Percentiles rank a stretch among this genome's conserved stretches.
These are phyloP conservation scores for Knufia fluminis DNA, from an alignment of 2,329 filamentous ascomycete species.

Conservation along the genomic window DNA sequence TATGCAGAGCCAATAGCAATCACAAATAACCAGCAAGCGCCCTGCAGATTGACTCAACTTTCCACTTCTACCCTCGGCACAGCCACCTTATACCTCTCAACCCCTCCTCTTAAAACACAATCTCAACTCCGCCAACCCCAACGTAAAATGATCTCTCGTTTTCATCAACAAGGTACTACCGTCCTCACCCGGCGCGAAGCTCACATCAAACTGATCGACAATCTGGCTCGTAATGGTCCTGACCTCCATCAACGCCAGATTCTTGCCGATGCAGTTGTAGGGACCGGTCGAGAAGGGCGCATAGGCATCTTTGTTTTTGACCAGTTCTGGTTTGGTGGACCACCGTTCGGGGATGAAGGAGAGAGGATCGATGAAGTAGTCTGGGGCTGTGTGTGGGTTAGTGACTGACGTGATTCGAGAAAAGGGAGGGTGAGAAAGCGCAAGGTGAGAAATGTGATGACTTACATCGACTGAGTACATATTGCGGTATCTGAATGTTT, in stretches of 20 bases:
- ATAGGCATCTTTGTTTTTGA: constrained; percentile 27
- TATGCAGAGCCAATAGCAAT: too few species aligned
- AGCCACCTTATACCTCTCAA: too few species aligned
- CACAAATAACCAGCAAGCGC: too few species aligned
- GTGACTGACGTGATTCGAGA: too few species aligned
- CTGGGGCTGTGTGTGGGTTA: constrained; percentile 8
- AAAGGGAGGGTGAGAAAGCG: neutral
- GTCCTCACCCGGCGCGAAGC: constrained; percentile 23
- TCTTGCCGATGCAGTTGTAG: constrained; percentile 26
- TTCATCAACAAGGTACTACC: constrained; percentile 13
- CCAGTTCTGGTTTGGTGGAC: constrained; percentile 27
- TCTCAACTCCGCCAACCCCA: constrained; percentile 10
- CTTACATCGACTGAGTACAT: constrained; percentile 18
- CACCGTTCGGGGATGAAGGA: constrained; percentile 34
- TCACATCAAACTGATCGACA: constrained; percentile 23
- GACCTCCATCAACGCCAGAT: constrained; percentile 26
- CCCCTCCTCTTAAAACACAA: constrained; percentile 12
- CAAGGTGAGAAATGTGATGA: neutral
- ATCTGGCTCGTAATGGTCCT: constrained; percentile 19
- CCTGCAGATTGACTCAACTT: too few species aligned
- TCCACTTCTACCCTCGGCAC: too few species aligned
- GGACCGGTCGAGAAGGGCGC: constrained; percentile 28
- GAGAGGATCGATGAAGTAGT: constrained; percentile 16
- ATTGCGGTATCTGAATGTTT: constrained; percentile 22
- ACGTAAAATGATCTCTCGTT: constrained; percentile 21